Conservation (phyloP, 768 basidiomycete species). For the Leucogyrophana mollusca region DNA sequence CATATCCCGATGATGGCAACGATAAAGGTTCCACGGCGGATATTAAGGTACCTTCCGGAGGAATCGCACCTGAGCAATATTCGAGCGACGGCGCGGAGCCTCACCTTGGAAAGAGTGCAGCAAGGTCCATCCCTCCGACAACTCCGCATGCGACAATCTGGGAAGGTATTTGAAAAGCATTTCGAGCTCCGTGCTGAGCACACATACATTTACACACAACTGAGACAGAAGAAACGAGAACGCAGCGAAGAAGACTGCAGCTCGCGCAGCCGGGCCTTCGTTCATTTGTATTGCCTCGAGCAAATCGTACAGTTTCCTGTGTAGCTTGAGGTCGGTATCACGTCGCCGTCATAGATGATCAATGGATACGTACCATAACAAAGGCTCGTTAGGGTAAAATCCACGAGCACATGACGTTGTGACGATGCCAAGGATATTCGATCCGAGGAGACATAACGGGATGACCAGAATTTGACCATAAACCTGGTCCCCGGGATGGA, state of each 20-base stretch:
- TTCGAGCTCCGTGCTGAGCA: too few relatives aligned
- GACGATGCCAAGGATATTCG: constrained; percentile 31
- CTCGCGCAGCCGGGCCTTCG: constrained; percentile 25
- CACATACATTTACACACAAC: constrained; percentile 28
- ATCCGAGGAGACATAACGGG: constrained; percentile 27
- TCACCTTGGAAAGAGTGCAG: constrained; percentile 25
- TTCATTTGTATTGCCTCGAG: constrained; percentile 29
- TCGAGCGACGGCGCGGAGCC: not conserved
- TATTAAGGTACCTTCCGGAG: constrained; percentile 36
- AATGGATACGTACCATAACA: constrained; percentile 22
- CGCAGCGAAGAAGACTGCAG: constrained; percentile 32
- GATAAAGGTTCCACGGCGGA: constrained; percentile 77
- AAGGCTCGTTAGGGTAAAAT: constrained; percentile 29
- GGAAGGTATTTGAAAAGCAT: too few relatives aligned
- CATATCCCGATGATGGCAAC: constrained; percentile 68
- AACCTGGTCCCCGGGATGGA: constrained; percentile 28
- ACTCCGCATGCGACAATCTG: constrained; percentile 30
- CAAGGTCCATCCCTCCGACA: constrained; percentile 34
- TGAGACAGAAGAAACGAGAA: constrained; percentile 31
- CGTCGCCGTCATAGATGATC: not conserved
- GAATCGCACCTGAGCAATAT: too few relatives aligned
- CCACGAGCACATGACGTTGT: constrained; percentile 29
- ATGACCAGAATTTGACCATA: constrained; percentile 31
- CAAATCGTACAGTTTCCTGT: constrained; percentile 31
- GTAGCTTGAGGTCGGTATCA: too few relatives aligned